Conservation (phyloP, 176 grass and related monocot genomes). For the Aegilops tauschii region DNA sequence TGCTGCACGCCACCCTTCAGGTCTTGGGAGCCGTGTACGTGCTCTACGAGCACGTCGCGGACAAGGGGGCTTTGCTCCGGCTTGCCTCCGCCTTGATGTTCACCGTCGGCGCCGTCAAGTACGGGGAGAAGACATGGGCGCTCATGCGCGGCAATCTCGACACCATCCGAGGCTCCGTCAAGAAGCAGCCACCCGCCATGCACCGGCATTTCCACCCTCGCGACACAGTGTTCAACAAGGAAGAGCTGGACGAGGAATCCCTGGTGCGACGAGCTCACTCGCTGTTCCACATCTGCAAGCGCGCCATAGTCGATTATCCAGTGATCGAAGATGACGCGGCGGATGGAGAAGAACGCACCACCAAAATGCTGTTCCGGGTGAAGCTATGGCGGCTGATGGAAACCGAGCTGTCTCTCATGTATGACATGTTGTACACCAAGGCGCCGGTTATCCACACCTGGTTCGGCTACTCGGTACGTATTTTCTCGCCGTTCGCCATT, state of each 20-base stretch:
- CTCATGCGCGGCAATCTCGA: too few species aligned
- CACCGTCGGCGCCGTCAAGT: background rate
- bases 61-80: background rate
- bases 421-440: too few species aligned
- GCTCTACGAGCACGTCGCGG: background rate
- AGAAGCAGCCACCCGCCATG: background rate
- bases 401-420: too few species aligned
- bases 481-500: background rate
- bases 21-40: too few species aligned
- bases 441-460: too few species aligned
- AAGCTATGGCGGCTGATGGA: too few species aligned
- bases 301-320: background rate
- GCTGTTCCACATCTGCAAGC: background rate
- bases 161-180: background rate
- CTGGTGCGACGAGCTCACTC: background rate
- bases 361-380: fast-evolving
- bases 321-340: too few species aligned
- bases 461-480: background rate
- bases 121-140: too few species aligned
- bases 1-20: too few species aligned
- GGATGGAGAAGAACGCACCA: too few species aligned
- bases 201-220: background rate
- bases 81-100: background rate
- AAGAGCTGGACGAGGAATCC: too few species aligned
- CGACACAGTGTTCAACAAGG: background rate